Evolutionary conservation across 257 asterid species (phyloP), one percentile per base, ranked within the genome.

Genomic region (Rauvolfia tetraphylla): DNA sequence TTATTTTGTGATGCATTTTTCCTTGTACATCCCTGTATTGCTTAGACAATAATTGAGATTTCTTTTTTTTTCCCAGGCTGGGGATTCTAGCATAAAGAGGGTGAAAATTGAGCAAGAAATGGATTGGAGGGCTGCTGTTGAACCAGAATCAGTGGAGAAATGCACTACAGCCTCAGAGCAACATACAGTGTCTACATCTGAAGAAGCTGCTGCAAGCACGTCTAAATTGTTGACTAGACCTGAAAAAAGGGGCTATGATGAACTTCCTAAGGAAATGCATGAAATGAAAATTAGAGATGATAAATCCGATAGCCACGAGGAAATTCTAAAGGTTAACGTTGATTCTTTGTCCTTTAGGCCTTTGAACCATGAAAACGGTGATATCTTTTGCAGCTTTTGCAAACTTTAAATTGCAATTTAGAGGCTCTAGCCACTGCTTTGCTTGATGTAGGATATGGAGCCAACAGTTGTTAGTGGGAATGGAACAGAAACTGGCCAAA

Each of bases 401-500:
- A 38, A 57, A 29, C 36, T 39, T 71, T 65, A 27, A 49, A 56
- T 33, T 41, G 68, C 46, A 41, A 23, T 63, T 25, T 62, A 75
- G 20, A 23, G 66, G 49, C 41, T 33, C 14, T 71, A 25, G 49
- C 39, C n/a, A 9, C 66, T 65, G 73, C 59, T 4, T 58, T 51
- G 23, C 79, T 38, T 68, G 23, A 29, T 73, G n/a, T 79, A 92
- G 97, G 97, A 89, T 75, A 72, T 84, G 83, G 98, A 92, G 81
- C 96, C 97, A 49, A 75, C 89, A 20, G 86, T 95, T 61, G 91
- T 95, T 76, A 89, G 90, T 67, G 94, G 97, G 67, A 88, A 79
- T 3, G 97, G 96, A 75, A 87, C 98, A 29, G 98, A 95, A 87
- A 81, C 98, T 13, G 99, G 99, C 56, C 96, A 90, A 91, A 84